A percentile compares a stretch with the other conserved stretches of the same genome.
phyloP scores from a whole-genome alignment of 179 eudicot species.

The Patellifolia procumbens region DNA sequence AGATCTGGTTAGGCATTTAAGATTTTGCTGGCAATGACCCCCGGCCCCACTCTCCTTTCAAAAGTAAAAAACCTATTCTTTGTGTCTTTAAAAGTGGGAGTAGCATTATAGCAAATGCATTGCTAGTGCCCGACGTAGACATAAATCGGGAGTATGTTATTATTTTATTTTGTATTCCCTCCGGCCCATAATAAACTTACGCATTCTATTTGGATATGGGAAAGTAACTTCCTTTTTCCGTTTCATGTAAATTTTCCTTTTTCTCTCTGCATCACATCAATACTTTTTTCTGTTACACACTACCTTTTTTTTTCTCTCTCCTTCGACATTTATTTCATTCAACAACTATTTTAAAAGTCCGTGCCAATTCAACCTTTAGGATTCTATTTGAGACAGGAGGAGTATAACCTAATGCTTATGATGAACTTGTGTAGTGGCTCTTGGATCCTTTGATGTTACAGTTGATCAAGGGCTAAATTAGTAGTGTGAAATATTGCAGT shows the following conservation, averaged over 20 bases:
- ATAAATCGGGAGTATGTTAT: background rate
- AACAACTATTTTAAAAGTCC: background rate
- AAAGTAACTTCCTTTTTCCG: no score
- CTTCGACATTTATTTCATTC: background rate
- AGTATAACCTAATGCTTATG: background rate
- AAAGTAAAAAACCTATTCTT: background rate
- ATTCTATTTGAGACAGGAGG: background rate
- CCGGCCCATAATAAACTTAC: background rate
- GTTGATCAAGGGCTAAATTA: background rate
- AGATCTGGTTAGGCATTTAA: background rate
- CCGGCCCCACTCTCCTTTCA: no score
- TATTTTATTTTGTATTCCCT: background rate
- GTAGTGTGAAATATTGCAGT: background rate
- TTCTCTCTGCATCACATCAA: background rate
- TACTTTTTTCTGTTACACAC: background rate
- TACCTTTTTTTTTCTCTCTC: background rate
- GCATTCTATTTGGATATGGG: background rate
- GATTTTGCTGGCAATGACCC: background rate
- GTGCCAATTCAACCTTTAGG: background rate
- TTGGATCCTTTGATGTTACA: background rate
- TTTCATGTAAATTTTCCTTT: no score
- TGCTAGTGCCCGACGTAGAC: background rate
- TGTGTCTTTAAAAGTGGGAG: background rate
- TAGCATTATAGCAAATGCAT: background rate
- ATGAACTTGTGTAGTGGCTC: background rate